phyloP scores from a whole-genome alignment of 257 asterid species.

The Solanum chmielewskii region DNA sequence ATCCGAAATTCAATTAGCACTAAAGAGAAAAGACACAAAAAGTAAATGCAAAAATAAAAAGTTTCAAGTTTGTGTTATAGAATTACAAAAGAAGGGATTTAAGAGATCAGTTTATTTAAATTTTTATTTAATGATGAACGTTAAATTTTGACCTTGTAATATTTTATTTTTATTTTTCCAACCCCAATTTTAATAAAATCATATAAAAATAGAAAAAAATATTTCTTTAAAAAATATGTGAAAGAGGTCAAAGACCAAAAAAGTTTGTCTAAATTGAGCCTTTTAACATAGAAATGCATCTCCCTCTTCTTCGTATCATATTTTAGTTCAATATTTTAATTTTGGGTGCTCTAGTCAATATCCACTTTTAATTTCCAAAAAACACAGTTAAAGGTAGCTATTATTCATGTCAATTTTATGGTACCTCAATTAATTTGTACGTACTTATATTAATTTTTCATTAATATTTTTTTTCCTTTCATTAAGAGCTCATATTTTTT shows the following conservation, averaged over 20 bases:
- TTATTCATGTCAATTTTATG: too few relatives aligned
- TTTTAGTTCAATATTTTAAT: background rate
- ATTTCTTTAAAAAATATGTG: background rate
- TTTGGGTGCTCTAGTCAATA: background rate
- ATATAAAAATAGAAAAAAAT: background rate
- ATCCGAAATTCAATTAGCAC: background rate
- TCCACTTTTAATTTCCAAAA: background rate
- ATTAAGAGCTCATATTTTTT: background rate
- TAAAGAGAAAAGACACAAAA: background rate
- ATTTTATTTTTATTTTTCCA: background rate
- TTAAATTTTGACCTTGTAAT: too few relatives aligned
- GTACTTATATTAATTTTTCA: too few relatives aligned
- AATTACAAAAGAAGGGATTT: background rate
- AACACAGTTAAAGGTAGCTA: background rate
- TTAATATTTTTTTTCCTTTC: background rate
- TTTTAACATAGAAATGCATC: background rate
- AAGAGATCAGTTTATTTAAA: too few relatives aligned
- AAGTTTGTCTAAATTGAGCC: background rate
- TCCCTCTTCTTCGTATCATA: background rate
- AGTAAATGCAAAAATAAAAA: background rate
- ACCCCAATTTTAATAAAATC: background rate
- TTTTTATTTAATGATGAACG: too few relatives aligned
- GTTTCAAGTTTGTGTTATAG: background rate
- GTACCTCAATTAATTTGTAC: too few relatives aligned
- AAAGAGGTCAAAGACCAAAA: background rate